Evolutionary conservation across 176 grass and related monocot species (phyloP).

Genomic region (Saccharum spontaneum): DNA sequence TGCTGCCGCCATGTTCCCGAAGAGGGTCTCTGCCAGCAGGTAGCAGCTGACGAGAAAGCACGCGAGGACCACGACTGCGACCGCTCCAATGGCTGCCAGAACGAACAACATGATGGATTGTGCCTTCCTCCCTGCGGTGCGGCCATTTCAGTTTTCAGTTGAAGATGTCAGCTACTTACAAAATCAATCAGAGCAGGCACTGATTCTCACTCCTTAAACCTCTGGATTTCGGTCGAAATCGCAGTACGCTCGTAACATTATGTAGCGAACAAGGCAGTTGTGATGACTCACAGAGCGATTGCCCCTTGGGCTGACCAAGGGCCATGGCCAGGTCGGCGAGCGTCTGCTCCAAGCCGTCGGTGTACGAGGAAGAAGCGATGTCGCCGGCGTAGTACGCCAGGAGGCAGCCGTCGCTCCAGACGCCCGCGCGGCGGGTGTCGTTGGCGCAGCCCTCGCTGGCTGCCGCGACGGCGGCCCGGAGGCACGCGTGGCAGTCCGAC

Average conservation of each 20-base stretch:
- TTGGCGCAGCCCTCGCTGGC: background rate
- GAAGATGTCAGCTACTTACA: background rate
- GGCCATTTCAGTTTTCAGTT: background rate
- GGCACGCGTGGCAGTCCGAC: background rate
- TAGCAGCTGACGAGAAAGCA: background rate
- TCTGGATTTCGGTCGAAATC: no score
- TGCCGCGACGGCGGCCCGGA: background rate
- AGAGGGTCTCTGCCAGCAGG: background rate
- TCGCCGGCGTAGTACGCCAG: conserved; percentile 2
- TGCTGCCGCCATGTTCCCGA: background rate
- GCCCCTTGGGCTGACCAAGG: background rate
- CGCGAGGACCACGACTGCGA: background rate
- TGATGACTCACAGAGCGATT: background rate
- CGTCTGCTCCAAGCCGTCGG: background rate
- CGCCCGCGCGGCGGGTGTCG: background rate
- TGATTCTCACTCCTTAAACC: no score
- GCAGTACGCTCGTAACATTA: no score
- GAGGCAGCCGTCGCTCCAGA: conserved; percentile 9
- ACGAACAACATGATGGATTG: background rate
- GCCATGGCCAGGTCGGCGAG: background rate
- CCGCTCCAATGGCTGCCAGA: conserved; percentile 12
- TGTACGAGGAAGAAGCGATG: background rate
- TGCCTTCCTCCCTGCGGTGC: background rate
- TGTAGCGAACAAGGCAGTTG: background rate
- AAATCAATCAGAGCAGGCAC: no score